Conservation (phyloP, 2,329 filamentous ascomycete species). For the Trichophyton verrucosum region DNA sequence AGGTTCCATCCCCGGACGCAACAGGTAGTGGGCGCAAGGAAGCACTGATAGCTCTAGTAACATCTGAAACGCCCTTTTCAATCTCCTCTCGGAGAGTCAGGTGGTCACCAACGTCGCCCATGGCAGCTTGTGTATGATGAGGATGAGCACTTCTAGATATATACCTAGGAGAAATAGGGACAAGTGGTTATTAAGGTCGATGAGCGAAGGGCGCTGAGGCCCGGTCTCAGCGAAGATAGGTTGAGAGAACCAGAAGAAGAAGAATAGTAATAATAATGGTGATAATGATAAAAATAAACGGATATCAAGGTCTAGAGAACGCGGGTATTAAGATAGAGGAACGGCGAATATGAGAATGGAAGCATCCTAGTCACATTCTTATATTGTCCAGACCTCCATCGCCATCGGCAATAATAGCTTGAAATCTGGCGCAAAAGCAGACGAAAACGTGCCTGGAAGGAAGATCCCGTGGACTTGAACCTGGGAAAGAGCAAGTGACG, state of each 20-base stretch:
- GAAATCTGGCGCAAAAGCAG: neutral
- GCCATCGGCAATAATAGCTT: neutral
- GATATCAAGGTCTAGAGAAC: too few species aligned
- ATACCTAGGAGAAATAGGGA: neutral
- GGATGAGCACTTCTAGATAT: neutral
- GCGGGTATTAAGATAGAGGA: too few species aligned
- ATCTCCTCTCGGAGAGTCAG: conserved; percentile 22
- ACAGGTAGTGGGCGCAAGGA: conserved; percentile 32
- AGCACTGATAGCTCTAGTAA: conserved; percentile 30
- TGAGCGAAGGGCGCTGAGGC: neutral
- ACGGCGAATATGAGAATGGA: neutral
- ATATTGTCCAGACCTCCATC: neutral
- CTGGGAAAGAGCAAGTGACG: neutral
- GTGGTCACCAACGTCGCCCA: neutral
- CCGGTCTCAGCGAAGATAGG: neutral
- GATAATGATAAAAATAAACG: too few species aligned
- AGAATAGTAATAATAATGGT: neutral
- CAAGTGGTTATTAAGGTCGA: neutral
- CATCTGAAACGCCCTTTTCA: conserved; percentile 25
- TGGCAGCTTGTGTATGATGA: neutral
- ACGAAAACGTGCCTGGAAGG: neutral
- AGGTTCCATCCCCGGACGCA: conserved; percentile 27
- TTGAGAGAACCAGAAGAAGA: neutral
- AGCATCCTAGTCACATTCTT: neutral
- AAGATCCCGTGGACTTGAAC: neutral